Evolutionary conservation across 2,329 filamentous ascomycete species (phyloP), one percentile per base, ranked within the genome.

Genomic region (Aspergillus brasiliensis): DNA sequence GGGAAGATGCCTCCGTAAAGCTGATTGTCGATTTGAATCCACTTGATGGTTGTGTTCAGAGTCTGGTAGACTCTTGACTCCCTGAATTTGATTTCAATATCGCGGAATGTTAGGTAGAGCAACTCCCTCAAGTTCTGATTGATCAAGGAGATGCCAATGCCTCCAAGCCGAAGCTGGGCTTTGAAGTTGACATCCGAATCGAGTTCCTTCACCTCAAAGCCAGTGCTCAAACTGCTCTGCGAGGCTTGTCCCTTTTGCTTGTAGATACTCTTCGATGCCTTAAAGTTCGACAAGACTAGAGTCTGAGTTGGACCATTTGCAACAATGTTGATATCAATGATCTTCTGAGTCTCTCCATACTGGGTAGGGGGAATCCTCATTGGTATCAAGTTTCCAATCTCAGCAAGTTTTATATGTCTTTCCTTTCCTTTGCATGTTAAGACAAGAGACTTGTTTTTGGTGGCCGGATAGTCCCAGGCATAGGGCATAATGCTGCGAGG

Each of bases 11-110:
- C 95, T 27, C 96, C 96, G 71, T 99, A 99, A 13, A 99, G 86
- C 76, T 99, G 95, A 69, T 99, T 99, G 77, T 99, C 95, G 68
- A 99, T 91, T 77, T 99, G 95, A 27, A 99, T 95, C 96, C 96
- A 99, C 76, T 99, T 98, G 73, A 98, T 89, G 0, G 92, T 91
- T 53, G 95, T 82, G 51, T 91, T 94, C 62, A 97, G 78, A 0
- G 92, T 98, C 77, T 99, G 95, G 72, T 97, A 97, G 15, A 97
- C 81, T 17, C 88, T 86, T n/a, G 95, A 98, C 71, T 99, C 95
- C 58, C 88, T 92, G 76, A 95, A 97, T 62, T 93, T 92, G 64
- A 99, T 79, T 68, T 95, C 89, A 25, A 98, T 91, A 63, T 97
- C 94, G 53, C 94, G 86, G 77, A 97, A 89, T 0, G 95, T 99